These are phyloP conservation scores for Asterella californica DNA, from an alignment of 225 moss, liverwort and hornwort genomes.

Conservation along the genomic window DNA sequence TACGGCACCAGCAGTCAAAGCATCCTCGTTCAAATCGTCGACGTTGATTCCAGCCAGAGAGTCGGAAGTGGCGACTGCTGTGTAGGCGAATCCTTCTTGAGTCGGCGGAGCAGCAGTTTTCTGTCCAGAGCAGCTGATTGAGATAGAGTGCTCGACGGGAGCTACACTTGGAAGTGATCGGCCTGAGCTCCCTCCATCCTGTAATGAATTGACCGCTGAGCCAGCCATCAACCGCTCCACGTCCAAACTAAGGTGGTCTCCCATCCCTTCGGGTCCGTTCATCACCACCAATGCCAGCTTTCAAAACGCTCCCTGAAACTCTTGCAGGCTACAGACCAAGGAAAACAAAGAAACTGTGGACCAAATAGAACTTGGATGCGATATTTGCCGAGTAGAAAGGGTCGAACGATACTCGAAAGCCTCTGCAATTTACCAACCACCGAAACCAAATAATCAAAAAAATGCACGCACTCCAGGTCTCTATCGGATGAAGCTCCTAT, in stretches of 20 bases:
- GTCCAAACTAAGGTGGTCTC: constrained; percentile 37
- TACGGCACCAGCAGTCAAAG: constrained; percentile 31
- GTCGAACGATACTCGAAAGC: background rate
- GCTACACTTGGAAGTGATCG: constrained; percentile 4
- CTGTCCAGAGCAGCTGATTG: constrained; percentile 12
- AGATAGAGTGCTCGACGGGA: constrained; percentile 37
- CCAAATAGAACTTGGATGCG: background rate
- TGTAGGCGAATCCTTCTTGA: constrained; percentile 31
- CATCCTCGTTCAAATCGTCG: constrained; percentile 23
- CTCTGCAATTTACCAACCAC: constrained; percentile 1
- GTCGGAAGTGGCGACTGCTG: constrained; percentile 28
- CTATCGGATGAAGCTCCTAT: background rate
- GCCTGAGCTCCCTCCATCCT: constrained; percentile 22
- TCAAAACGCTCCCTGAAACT: background rate
- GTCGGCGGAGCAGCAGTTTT: constrained; percentile 16
- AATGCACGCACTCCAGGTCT: background rate
- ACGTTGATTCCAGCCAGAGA: constrained; percentile 18
- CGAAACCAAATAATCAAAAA: background rate
- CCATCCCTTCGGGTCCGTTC: constrained; percentile 42
- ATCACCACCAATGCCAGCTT: constrained; percentile 27
- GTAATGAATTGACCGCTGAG: constrained; percentile 39
- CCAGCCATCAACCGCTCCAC: constrained; percentile 39
- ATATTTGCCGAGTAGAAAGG: background rate
- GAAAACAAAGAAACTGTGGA: background rate
- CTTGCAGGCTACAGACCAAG: background rate